Evolutionary conservation across 352 stramenopile genomes (phyloP), one percentile per base, ranked within the genome.

Genomic region (Phytophthora pinifolia): DNA sequence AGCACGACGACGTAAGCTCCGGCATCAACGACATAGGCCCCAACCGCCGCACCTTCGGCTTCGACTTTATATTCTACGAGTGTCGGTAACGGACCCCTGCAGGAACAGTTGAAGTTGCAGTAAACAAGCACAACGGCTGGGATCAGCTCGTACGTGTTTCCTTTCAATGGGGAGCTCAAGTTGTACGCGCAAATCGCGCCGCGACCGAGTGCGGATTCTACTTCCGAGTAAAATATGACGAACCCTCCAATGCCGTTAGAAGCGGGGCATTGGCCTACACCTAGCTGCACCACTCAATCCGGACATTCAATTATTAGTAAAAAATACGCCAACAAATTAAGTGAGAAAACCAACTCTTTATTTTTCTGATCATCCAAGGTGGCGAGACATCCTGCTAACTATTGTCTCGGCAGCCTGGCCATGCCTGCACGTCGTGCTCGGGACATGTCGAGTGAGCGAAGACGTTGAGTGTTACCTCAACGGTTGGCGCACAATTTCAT

Each of bases 301-400:
- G n/a, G n/a, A n/a, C n/a, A n/a, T n/a, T n/a, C n/a, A n/a, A n/a
- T n/a, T n/a, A n/a, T n/a, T n/a, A n/a, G n/a, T n/a, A n/a, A 22
- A 22, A 22, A 22, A 22, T 22, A 22, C 3, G 20, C 20, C 20
- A 22, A 22, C n/a, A n/a, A n/a, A n/a, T n/a, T n/a, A n/a, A n/a
- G n/a, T n/a, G n/a, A n/a, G n/a, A n/a, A n/a, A n/a, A n/a, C n/a
- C n/a, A n/a, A n/a, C n/a, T 59, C 47, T 67, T 56, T 48, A 51
- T 60, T 65, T 58, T 63, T 63, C 49, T 37, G 46, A 73, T 67
- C 47, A 60, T 65, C 48, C 57, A 70, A 63, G 50, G 37, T 69
- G 65, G 65, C 65, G 65, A 70, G 51, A 70, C 46, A 57, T 70
- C 54, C 65, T 73, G 54, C 59, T 72, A 60, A 64, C 59, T 63